Evolutionary conservation across 2,329 filamentous ascomycete species (phyloP).

Genomic region (Didymella segeticola): DNA sequence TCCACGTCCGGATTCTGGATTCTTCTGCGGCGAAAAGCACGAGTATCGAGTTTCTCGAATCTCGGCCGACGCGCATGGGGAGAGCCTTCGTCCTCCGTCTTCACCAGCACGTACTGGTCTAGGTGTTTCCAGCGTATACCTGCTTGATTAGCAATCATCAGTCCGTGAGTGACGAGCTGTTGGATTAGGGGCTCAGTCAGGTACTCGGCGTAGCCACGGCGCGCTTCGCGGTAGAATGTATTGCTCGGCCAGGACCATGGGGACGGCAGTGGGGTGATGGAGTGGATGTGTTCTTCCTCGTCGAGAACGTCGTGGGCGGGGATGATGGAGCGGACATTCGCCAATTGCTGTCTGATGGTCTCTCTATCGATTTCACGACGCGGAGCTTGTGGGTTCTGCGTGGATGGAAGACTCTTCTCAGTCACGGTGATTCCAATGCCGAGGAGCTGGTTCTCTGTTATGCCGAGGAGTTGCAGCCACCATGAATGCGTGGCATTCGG

Average conservation of each 20-base stretch:
- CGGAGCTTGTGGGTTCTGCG: background rate
- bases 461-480: background rate
- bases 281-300: background rate
- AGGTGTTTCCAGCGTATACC: constrained; percentile 1
- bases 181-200: background rate
- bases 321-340: background rate
- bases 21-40: background rate
- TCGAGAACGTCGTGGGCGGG: background rate
- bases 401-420: background rate
- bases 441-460: background rate
- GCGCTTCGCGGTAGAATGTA: background rate
- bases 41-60: background rate
- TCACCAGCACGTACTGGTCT: background rate
- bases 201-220: background rate
- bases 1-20: background rate
- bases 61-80: background rate
- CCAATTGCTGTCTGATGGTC: background rate
- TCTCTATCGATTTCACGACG: background rate
- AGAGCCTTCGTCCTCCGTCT: background rate
- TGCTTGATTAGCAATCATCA: background rate
- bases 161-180: background rate
- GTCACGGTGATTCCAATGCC: background rate
- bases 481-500: background rate
- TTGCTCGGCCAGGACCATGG: background rate
- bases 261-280: background rate